Percentiles rank a stretch among this genome's conserved stretches.
Evolutionary conservation across 352 stramenopile species (phyloP).

Genomic region (Phytophthora fragariaefolia): DNA sequence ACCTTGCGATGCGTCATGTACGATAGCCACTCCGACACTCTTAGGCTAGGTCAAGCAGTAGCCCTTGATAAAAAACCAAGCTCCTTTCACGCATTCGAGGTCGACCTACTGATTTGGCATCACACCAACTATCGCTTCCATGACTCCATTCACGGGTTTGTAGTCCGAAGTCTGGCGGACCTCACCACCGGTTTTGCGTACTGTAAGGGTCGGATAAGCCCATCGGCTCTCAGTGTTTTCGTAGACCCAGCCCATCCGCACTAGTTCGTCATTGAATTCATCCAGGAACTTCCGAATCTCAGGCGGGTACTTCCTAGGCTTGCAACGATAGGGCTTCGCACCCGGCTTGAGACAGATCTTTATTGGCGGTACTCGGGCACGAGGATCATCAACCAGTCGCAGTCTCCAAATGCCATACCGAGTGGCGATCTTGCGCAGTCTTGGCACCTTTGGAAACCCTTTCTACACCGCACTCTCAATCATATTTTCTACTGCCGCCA

Average conservation of each 20-base stretch:
- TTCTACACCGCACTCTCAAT: not conserved
- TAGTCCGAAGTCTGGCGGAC: no score
- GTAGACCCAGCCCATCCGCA: constrained; percentile 23
- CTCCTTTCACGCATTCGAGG: not conserved
- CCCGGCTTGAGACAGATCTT: constrained; percentile 19
- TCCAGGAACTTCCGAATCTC: constrained; percentile 22
- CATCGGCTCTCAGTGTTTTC: constrained; percentile 22
- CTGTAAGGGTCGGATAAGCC: no score
- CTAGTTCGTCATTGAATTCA: constrained; percentile 23
- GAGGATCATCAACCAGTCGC: constrained; percentile 4
- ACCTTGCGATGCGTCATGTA: constrained; percentile 28
- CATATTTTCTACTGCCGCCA: constrained; percentile 2
- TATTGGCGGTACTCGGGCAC: constrained; percentile 7
- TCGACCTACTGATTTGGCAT: constrained; percentile 29
- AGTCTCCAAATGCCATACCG: constrained; percentile 9
- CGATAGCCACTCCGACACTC: no score
- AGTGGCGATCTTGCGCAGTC: no score
- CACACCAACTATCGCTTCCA: constrained; percentile 25
- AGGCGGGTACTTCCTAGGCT: constrained; percentile 14
- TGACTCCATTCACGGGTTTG: constrained; percentile 19
- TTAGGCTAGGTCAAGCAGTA: not conserved
- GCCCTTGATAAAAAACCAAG: constrained; percentile 13
- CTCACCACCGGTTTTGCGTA: constrained; percentile 25
- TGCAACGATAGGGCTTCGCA: constrained; percentile 21
- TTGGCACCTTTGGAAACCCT: not conserved